These are phyloP conservation scores for Aureobasidium sp. DNA, from an alignment of 2,329 filamentous ascomycete species.

Conservation along the genomic window DNA sequence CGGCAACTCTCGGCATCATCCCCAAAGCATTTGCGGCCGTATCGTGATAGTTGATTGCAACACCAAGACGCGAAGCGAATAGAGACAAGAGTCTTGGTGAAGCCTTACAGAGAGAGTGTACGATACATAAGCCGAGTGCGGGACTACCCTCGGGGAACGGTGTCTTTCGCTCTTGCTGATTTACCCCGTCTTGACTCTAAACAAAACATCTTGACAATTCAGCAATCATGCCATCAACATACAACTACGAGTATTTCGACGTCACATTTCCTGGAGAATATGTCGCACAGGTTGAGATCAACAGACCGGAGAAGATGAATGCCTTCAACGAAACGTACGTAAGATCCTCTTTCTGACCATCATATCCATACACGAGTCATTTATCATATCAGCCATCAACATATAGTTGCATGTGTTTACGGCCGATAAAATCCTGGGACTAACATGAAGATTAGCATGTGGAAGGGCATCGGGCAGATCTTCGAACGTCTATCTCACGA, in stretches of 20 bases:
- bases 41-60: background rate
- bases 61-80: background rate
- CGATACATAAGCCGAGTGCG: background rate
- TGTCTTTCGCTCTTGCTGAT: background rate
- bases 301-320: constrained; percentile 79
- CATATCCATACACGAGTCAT: background rate
- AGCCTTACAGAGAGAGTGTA: background rate
- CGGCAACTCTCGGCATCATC: background rate
- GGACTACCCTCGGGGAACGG: background rate
- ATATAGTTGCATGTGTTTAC: background rate
- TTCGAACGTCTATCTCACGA: constrained; percentile 68
- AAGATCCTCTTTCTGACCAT: background rate
- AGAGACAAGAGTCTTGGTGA: constrained; percentile 3
- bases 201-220: background rate
- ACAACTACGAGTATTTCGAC: constrained; percentile 60
- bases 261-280: constrained; percentile 63
- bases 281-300: constrained; percentile 89
- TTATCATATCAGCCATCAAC: background rate
- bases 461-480: constrained; percentile 68
- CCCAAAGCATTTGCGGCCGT: background rate
- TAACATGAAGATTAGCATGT: constrained; percentile 52
- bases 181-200: background rate
- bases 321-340: constrained; percentile 65
- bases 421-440: background rate
- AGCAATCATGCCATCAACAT: constrained; percentile 18